A percentile compares a stretch with the other conserved stretches of the same genome.
These are phyloP conservation scores for Acacia confusa DNA, from an alignment of 306 rosid genomes.

Conservation along the genomic window DNA sequence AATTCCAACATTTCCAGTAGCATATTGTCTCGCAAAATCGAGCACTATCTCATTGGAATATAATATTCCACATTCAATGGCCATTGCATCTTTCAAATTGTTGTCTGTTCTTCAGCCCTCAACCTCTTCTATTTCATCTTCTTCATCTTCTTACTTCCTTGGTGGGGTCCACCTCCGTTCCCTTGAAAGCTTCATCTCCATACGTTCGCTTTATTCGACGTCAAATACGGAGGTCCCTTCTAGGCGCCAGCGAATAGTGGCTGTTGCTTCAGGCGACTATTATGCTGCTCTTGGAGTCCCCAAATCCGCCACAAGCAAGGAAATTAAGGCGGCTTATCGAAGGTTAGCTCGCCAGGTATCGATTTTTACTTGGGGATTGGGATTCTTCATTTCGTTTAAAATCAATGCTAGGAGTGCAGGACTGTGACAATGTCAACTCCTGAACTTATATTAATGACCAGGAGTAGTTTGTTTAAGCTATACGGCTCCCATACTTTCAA, in stretches of 20 bases:
- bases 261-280: conserved; percentile 79
- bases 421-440: no score
- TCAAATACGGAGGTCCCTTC: conserved; percentile 33
- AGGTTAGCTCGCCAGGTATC: conserved; percentile 95
- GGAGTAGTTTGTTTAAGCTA: background rate
- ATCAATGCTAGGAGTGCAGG: background rate
- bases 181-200: conserved; percentile 47
- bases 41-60: background rate
- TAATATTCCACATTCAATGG: conserved; percentile 49
- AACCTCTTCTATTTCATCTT: conserved; percentile 24
- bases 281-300: conserved; percentile 83
- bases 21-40: conserved; percentile 2
- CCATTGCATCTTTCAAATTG: conserved; percentile 54
- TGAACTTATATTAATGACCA: no score
- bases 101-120: conserved; percentile 48
- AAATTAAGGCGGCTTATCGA: conserved; percentile 94
- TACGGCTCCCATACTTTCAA: background rate
- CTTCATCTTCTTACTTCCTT: conserved; percentile 36
- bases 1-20: background rate
- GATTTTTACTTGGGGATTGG: conserved; percentile 5
- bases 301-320: conserved; percentile 77
- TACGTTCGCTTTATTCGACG: conserved; percentile 36
- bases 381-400: background rate
- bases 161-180: conserved; percentile 49
- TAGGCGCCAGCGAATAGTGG: conserved; percentile 49